Base-by-base conservation (phyloP, 805 yeast genomes). In the Yamadazyma sp. region DNA sequence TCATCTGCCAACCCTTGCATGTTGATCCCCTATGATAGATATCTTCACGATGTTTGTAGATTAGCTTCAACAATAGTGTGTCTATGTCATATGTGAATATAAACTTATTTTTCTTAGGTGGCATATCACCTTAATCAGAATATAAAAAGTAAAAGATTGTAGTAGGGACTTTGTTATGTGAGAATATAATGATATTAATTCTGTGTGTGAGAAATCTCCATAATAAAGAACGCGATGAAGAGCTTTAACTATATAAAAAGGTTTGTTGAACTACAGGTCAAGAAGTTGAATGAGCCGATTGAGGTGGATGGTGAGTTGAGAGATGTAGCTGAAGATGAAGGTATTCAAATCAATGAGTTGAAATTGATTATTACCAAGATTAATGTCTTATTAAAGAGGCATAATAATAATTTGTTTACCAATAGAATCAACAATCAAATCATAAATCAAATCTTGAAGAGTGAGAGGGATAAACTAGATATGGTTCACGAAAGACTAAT, bases 371-470 rank as follows among this genome's bases (percentile, higher is more conserved):
- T 44, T 12, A 30, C 36, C 30, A 34, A 38, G 17, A 30, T 47
- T 23, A 44, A 42, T 27, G 27, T 36, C 9, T 31, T 42, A 22
- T 32, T 44, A 8, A 48, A 50, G 30, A 39, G 66, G 10, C 62
- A 59, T 41, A 55, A 58, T 35, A 39, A 54, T 15, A 48, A 43
- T 31, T 34, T 47, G 26, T 63, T 56, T 48, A 40, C 48, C 18
- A 38, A 49, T 21, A 66, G 65, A 38, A 53, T 59, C n/a, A 48
- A 55, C 4, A 54, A 56, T 37, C 70, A 62, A 34, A 56, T 66
- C 1, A 57, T 56, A 14, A 66, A 56, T 39, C 71, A 66, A 39
- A 46, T 65, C 11, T 24, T 57, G 7, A 59, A 61, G 43, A 40
- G 52, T 28, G 71, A 66, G 36, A 47, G 49, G 23, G 49, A 53